These are phyloP conservation scores for Colletotrichum filicis DNA, from an alignment of 2,329 filamentous ascomycete species.

Conservation along the genomic window DNA sequence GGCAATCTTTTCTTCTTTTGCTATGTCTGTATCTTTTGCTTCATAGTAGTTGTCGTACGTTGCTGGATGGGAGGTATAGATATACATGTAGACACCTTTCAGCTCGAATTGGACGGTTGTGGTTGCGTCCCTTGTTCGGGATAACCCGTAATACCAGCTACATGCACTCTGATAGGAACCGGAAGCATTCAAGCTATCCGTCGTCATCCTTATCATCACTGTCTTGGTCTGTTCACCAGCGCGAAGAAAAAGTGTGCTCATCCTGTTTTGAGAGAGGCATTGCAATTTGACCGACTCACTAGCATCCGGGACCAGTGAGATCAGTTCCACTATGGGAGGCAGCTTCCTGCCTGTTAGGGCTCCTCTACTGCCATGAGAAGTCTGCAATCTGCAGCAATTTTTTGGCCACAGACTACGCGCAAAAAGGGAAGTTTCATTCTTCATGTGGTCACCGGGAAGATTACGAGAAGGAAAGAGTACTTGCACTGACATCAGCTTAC, in stretches of 20 bases:
- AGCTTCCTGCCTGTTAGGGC: background rate
- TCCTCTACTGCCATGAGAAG: no score
- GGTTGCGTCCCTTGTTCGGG: no score
- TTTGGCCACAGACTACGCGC: background rate
- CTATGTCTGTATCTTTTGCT: background rate
- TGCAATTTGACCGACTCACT: background rate
- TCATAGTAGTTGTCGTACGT: background rate
- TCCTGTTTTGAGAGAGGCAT: background rate
- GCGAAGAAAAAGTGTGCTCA: background rate
- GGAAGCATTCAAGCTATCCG: background rate
- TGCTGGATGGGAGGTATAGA: background rate
- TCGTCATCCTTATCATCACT: background rate
- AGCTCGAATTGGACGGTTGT: background rate
- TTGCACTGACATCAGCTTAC: background rate
- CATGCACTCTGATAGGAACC: no score
- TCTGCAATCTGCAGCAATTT: background rate
- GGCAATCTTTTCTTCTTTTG: constrained; percentile 2
- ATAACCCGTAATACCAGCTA: no score
- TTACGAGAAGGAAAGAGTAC: background rate
- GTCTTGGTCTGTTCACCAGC: background rate
- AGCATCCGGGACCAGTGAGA: background rate
- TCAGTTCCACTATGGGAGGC: background rate
- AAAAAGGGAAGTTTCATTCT: background rate
- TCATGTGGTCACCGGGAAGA: background rate
- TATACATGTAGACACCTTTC: background rate